A percentile compares a stretch with the other conserved stretches of the same genome.
Evolutionary conservation across 108 stramenopile species (phyloP).

Genomic region (Nitzschia putrida): DNA sequence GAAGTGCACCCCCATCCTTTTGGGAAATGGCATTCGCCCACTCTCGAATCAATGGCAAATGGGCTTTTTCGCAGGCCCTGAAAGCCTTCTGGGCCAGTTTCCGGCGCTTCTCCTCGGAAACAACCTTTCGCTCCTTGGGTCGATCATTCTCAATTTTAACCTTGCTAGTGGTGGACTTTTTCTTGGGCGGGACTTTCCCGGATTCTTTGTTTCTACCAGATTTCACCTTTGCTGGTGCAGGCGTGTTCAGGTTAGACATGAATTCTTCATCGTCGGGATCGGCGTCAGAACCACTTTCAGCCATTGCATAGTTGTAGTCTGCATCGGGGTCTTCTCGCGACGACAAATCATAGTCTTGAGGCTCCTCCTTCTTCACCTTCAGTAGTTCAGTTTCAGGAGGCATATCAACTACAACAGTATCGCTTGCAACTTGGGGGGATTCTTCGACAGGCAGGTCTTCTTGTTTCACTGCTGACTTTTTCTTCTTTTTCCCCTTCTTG

Average conservation of each 20-base stretch:
- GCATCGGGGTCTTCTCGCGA: conserved; percentile 17
- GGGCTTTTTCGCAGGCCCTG: conserved; percentile 18
- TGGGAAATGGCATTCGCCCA: conserved; percentile 27
- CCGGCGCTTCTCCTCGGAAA: conserved; percentile 13
- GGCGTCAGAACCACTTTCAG: conserved; percentile 17
- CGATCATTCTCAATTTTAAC: conserved; percentile 20
- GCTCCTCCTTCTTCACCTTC: neutral
- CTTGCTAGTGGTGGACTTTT: conserved; percentile 23
- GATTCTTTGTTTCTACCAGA: conserved; percentile 1
- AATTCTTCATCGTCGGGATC: conserved; percentile 35
- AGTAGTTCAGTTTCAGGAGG: neutral
- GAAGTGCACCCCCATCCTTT: conserved; percentile 15
- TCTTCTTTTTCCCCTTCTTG: conserved; percentile 7
- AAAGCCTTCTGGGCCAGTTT: conserved; percentile 19
- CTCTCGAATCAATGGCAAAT: conserved; percentile 6
- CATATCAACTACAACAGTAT: neutral
- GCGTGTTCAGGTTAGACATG: neutral
- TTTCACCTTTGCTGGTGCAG: conserved; percentile 18
- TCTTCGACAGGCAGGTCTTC: neutral
- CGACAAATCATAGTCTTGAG: neutral
- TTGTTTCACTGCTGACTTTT: neutral
- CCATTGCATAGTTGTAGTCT: conserved; percentile 17
- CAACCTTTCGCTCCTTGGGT: conserved; percentile 1
- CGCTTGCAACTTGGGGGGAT: neutral
- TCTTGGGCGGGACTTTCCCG: conserved; percentile 24